Evolutionary conservation across 129 eudicot genomes (phyloP).

Genomic region (Chrysanthemum lavandulifolium): DNA sequence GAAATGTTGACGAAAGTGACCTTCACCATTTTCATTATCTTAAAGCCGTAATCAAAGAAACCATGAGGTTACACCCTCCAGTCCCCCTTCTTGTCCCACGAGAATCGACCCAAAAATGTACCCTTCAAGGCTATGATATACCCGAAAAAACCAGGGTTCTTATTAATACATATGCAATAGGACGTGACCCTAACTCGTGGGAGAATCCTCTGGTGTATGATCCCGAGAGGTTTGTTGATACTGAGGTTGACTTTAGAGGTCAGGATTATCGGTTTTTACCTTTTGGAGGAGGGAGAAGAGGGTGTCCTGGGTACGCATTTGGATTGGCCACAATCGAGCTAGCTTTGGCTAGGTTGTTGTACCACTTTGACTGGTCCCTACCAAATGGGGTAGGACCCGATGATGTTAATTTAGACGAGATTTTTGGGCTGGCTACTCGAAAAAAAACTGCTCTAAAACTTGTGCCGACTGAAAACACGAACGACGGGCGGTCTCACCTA

Average conservation of each 20-base stretch:
- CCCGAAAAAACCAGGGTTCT: constrained; percentile 44
- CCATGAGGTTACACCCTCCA: constrained; percentile 57
- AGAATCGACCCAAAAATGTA: constrained; percentile 42
- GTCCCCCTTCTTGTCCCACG: constrained; percentile 59
- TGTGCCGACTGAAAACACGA: constrained; percentile 30
- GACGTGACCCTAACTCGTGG: constrained; percentile 50
- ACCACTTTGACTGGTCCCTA: constrained; percentile 51
- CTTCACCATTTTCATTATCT: constrained; percentile 44
- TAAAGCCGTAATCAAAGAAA: constrained; percentile 49
- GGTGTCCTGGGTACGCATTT: constrained; percentile 51
- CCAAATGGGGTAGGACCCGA: constrained; percentile 33
- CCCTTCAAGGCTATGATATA: constrained; percentile 42
- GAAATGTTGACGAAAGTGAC: constrained; percentile 35
- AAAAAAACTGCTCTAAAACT: constrained; percentile 41
- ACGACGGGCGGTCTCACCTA: constrained; percentile 5
- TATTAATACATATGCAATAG: constrained; percentile 49
- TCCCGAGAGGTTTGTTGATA: constrained; percentile 49
- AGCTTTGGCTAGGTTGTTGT: constrained; percentile 45
- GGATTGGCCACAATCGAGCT: constrained; percentile 52
- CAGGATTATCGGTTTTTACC: constrained; percentile 52
- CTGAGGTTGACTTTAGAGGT: constrained; percentile 45
- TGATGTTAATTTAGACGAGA: constrained; percentile 42
- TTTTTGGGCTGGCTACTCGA: constrained; percentile 46
- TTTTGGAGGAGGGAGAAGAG: constrained; percentile 59
- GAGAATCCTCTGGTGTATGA: constrained; percentile 37